Percentiles rank a stretch among this genome's conserved stretches.
These are phyloP conservation scores for Arachis stenosperma DNA, from an alignment of 306 rosid species.

Conservation along the genomic window DNA sequence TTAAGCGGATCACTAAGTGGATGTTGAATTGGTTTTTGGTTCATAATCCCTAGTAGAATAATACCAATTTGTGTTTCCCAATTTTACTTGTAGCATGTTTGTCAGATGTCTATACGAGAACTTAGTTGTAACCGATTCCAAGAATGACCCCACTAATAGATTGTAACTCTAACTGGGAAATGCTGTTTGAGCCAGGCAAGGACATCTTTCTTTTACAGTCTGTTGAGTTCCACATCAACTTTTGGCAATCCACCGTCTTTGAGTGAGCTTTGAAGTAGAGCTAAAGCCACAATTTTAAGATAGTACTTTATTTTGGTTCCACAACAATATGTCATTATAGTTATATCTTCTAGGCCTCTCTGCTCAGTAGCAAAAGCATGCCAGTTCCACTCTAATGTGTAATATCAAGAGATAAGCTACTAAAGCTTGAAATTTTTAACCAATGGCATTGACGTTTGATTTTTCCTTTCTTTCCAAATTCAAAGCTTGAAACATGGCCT, in stretches of 20 bases:
- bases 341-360: conserved; percentile 15
- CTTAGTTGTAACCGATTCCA: neutral
- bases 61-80: neutral
- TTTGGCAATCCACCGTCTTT: neutral
- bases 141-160: neutral
- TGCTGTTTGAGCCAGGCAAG: neutral
- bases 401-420: conserved; percentile 1
- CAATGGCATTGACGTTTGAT: conserved; percentile 22
- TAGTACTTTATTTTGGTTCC: conserved; percentile 2
- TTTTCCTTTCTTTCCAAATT: conserved; percentile 3
- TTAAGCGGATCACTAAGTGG: conserved; percentile 24
- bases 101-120: conserved; percentile 17
- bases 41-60: neutral
- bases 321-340: conserved; percentile 26
- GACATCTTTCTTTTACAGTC: conserved; percentile 1
- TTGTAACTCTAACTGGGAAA: conserved; percentile 18
- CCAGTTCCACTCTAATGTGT: neutral
- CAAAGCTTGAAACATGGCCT: conserved; percentile 5
- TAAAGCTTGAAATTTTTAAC: conserved; percentile 21
- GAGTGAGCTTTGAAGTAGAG: neutral
- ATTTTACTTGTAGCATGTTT: conserved; percentile 8
- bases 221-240: neutral
- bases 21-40: conserved; percentile 26
- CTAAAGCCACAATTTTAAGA: neutral
- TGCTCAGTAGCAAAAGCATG: neutral